Conservation (phyloP, 139 green algal species). For the Dunaliella sp. region DNA sequence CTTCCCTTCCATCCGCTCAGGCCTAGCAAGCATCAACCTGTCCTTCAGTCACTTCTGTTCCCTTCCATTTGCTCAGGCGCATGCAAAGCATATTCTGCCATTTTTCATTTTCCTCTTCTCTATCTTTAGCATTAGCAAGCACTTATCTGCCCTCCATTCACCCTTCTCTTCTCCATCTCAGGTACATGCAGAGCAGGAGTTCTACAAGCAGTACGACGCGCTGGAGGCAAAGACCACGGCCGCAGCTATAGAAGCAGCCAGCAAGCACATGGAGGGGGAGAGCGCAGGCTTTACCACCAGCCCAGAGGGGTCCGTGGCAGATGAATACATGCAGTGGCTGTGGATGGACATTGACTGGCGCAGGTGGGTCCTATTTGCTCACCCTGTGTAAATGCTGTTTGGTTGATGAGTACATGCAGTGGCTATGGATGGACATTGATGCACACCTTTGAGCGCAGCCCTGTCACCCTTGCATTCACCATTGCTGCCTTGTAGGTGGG, state of each 20-base stretch:
- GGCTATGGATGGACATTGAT: slow-evolving; percentile 62
- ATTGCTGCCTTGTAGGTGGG: slow-evolving; percentile 49
- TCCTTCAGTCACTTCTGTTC: too few species aligned
- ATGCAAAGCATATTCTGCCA: too few species aligned
- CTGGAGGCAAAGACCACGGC: slow-evolving; percentile 26
- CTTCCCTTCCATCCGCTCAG: too few species aligned
- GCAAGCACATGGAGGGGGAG: background rate
- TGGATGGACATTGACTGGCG: slow-evolving; percentile 69
- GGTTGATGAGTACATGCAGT: slow-evolving; percentile 46
- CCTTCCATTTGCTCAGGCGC: too few species aligned
- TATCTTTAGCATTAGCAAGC: too few species aligned
- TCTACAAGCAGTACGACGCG: slow-evolving; percentile 53
- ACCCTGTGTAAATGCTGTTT: background rate
- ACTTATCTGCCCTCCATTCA: too few species aligned
- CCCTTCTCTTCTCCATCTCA: too few species aligned
- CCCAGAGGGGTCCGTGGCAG: slow-evolving; percentile 6
- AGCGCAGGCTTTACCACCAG: background rate
- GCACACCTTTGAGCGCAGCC: too few species aligned
- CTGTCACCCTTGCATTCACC: too few species aligned
- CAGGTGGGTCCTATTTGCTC: too few species aligned
- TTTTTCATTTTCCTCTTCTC: too few species aligned
- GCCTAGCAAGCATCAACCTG: too few species aligned
- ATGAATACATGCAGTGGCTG: slow-evolving; percentile 54
- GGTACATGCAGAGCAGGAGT: slow-evolving; percentile 38
- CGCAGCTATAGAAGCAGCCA: background rate